phyloP scores from a whole-genome alignment of 176 grass and related monocot genomes.

The Musa beccarii region DNA sequence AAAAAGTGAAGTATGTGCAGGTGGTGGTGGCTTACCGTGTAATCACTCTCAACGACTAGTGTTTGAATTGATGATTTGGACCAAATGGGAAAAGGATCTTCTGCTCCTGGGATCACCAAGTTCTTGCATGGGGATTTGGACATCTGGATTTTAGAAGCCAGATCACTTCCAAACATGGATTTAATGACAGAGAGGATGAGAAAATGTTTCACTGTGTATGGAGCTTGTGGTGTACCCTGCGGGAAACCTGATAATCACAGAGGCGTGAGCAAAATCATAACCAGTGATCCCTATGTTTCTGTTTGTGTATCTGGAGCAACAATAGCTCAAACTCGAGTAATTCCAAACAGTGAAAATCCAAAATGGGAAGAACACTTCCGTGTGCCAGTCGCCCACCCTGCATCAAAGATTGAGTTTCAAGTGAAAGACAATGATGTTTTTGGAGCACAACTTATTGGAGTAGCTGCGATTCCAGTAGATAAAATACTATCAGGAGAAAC shows the following conservation, averaged over 20 bases:
- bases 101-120: slow-evolving; percentile 6
- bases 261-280: slow-evolving; percentile 66
- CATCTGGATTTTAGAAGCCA: slow-evolving; percentile 83
- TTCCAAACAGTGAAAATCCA: slow-evolving; percentile 74
- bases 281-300: slow-evolving; percentile 91
- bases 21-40: not conserved
- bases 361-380: slow-evolving; percentile 96
- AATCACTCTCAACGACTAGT: not conserved
- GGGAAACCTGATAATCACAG: slow-evolving; percentile 29
- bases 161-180: slow-evolving; percentile 91
- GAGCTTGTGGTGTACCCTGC: slow-evolving; percentile 29
- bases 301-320: slow-evolving; percentile 77
- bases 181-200: slow-evolving; percentile 73
- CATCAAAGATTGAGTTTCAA: slow-evolving; percentile 60
- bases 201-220: slow-evolving; percentile 62
- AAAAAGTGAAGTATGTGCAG: too few species aligned
- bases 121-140: slow-evolving; percentile 83
- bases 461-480: slow-evolving; percentile 64
- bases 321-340: slow-evolving; percentile 80
- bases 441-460: slow-evolving; percentile 83
- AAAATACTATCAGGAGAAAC: slow-evolving; percentile 38
- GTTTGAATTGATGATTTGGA: slow-evolving; percentile 9
- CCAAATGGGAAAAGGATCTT: slow-evolving; percentile 39
- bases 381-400: slow-evolving; percentile 78
- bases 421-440: slow-evolving; percentile 94